These are phyloP conservation scores for Coniochaeta sp. DNA, from an alignment of 2,329 filamentous ascomycete genomes.

Conservation along the genomic window DNA sequence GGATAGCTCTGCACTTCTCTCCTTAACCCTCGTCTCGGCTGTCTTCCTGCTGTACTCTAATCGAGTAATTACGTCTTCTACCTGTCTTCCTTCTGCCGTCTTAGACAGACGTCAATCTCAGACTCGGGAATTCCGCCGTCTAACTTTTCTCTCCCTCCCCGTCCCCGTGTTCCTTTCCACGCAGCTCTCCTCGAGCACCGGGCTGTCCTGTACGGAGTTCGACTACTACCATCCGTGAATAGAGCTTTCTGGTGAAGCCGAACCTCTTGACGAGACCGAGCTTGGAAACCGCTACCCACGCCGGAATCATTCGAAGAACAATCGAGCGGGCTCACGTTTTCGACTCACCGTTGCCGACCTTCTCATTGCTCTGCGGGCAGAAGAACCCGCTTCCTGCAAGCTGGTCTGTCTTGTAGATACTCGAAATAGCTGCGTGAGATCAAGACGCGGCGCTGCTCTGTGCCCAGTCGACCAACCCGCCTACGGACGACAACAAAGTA, in stretches of 20 bases:
- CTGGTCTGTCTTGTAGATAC: not conserved
- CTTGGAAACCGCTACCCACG: no score
- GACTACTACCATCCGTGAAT: not conserved
- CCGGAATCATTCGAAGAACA: not conserved
- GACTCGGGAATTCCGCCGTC: not conserved
- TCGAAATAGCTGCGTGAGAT: not conserved
- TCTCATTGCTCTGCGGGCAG: no score
- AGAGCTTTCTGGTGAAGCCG: not conserved
- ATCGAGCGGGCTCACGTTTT: not conserved
- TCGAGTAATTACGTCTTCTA: not conserved
- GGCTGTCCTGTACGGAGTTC: not conserved
- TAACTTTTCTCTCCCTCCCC: not conserved
- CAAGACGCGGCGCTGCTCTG: not conserved
- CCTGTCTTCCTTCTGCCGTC: not conserved
- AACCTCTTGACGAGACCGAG: not conserved
- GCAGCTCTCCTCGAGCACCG: not conserved
- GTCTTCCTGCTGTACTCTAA: not conserved
- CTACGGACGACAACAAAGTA: not conserved
- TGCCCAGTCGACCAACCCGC: not conserved
- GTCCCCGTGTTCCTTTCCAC: not conserved
- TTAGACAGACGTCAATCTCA: not conserved
- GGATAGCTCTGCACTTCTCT: not conserved
- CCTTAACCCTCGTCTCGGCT: not conserved
- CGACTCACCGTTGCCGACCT: not conserved
- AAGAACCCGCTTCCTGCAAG: not conserved